Evolutionary conservation across 139 green algal genomes (phyloP).

Genomic region (Chlorella sp.): DNA sequence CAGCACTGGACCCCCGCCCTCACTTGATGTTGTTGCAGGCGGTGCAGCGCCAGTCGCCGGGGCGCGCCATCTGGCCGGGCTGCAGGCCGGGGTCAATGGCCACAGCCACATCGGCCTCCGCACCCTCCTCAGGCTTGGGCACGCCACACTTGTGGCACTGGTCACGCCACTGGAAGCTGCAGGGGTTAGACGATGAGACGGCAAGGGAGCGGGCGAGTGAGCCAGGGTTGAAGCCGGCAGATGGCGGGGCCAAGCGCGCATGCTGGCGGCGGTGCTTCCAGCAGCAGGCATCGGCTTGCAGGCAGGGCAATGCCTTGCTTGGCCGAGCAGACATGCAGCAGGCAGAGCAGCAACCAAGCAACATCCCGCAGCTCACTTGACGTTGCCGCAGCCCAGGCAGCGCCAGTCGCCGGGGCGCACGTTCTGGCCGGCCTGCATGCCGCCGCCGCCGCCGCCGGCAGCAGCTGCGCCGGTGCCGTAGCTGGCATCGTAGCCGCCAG

Average conservation of each 20-base stretch:
- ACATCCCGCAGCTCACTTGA: conserved; percentile 29
- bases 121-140: not conserved
- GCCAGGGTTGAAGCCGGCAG: too few relatives aligned
- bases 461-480: not conserved
- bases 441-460: not conserved
- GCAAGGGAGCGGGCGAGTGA: too few relatives aligned
- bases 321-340: not conserved
- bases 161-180: conserved; percentile 32
- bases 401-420: conserved; percentile 31
- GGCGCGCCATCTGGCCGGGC: conserved; percentile 36
- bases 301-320: not conserved
- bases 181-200: not conserved
- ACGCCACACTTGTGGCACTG: conserved; percentile 27
- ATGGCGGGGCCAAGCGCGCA: too few relatives aligned
- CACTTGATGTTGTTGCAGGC: conserved; percentile 83
- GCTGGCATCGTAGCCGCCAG: conserved; percentile 8
- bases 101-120: not conserved
- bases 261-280: too few relatives aligned
- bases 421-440: not conserved
- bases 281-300: too few relatives aligned
- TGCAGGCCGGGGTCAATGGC: conserved; percentile 11
- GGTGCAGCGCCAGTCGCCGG: conserved; percentile 83
- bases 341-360: not conserved
- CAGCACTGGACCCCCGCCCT: not conserved
- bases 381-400: conserved; percentile 41